phyloP scores from a whole-genome alignment of 768 basidiomycete genomes.

The Lentinula aciculospora region DNA sequence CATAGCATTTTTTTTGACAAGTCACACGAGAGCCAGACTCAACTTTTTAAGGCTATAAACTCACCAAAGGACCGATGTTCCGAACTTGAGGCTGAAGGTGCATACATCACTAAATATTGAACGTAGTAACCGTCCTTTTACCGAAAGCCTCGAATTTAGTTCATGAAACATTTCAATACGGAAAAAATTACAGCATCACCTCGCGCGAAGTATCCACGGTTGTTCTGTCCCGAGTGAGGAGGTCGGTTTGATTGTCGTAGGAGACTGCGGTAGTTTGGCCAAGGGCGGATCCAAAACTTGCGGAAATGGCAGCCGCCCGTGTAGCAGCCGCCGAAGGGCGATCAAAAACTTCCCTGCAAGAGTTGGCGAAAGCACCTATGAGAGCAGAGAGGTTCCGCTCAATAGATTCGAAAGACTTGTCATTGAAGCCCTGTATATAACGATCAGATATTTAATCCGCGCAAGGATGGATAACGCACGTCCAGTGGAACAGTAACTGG shows the following conservation, averaged over 20 bases:
- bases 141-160: background rate
- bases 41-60: conserved; percentile 18
- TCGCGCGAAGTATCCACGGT: background rate
- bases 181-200: background rate
- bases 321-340: conserved; percentile 58
- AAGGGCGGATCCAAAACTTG: conserved; percentile 11
- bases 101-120: conserved; percentile 49
- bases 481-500: background rate
- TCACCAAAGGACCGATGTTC: conserved; percentile 39
- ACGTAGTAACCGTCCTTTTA: conserved; percentile 32
- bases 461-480: background rate
- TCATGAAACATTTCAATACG: background rate
- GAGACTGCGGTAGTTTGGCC: background rate
- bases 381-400: conserved; percentile 68
- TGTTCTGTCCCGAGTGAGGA: conserved; percentile 5
- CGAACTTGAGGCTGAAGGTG: conserved; percentile 29
- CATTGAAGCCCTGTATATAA: conserved; percentile 35
- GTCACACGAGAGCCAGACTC: conserved; percentile 13
- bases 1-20: background rate
- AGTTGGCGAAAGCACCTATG: conserved; percentile 52
- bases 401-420: conserved; percentile 48
- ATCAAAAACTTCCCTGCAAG: conserved; percentile 58
- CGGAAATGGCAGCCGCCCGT: conserved; percentile 49
- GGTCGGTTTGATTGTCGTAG: background rate
- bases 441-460: background rate